phyloP scores from a whole-genome alignment of 2,329 filamentous ascomycete species.

The Fusarium agapanthi region DNA sequence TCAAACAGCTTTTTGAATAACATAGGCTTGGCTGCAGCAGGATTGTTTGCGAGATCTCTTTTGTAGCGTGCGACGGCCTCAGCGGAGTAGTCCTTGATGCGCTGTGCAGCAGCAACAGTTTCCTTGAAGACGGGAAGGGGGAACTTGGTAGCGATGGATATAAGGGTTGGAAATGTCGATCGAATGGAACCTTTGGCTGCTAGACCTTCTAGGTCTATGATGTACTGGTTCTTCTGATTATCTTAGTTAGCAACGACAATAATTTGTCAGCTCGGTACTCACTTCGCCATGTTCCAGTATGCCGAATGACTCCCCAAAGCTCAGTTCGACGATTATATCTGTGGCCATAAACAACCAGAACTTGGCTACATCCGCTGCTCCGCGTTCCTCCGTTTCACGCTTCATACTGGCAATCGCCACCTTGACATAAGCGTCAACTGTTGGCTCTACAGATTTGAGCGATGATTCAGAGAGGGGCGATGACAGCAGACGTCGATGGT shows the following conservation, averaged over 20 bases:
- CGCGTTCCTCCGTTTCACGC: not conserved
- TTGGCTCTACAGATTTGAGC: not conserved
- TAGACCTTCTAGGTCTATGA: not conserved
- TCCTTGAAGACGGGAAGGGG: not conserved
- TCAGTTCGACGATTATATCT: not conserved
- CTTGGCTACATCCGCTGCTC: not conserved
- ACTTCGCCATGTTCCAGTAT: not conserved
- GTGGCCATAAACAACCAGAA: not conserved
- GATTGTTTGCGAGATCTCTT: not conserved
- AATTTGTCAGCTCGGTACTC: rapidly evolving
- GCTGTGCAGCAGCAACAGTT: not conserved
- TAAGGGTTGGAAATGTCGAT: not conserved
- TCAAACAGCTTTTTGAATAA: not conserved
- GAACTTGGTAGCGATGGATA: not conserved
- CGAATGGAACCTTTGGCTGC: not conserved
- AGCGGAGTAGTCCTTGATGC: not conserved
- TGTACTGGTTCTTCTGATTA: not conserved
- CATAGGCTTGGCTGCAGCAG: not conserved
- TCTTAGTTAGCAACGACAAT: rapidly evolving
- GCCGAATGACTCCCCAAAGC: not conserved
- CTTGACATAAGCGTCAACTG: not conserved
- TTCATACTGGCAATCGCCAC: not conserved
- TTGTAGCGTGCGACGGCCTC: not conserved
- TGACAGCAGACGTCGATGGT: not conserved
- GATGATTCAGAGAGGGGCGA: not conserved